Evolutionary conservation across 768 basidiomycete genomes (phyloP).

Genomic region (Rhizopogon vesiculosus): DNA sequence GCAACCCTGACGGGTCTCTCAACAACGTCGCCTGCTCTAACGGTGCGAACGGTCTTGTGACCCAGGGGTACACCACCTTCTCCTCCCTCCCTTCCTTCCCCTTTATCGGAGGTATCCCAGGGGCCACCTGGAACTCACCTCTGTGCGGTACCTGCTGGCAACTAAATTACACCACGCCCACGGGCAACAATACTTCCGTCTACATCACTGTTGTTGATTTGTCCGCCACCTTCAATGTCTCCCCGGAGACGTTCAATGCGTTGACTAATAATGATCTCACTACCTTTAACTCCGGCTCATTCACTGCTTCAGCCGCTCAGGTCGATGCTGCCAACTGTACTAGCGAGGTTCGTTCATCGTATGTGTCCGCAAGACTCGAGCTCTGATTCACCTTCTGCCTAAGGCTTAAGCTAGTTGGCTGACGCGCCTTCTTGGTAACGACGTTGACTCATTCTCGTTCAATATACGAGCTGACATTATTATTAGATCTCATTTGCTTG

Average conservation of each 20-base stretch:
- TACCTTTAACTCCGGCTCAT: background rate
- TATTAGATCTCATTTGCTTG: no score
- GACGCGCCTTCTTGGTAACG: no score
- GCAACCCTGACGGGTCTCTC: no score
- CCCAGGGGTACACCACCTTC: slow-evolving; percentile 9
- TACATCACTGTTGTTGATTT: slow-evolving; percentile 1
- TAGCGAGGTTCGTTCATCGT: background rate
- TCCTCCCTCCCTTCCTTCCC: slow-evolving; percentile 5
- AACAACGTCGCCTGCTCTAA: background rate
- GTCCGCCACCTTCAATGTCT: background rate
- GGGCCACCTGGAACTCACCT: background rate
- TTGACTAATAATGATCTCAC: background rate
- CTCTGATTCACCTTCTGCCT: no score
- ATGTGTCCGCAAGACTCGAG: no score
- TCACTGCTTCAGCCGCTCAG: slow-evolving; percentile 1
- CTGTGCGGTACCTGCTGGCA: slow-evolving; percentile 6
- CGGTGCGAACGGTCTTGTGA: slow-evolving; percentile 12
- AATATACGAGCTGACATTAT: no score
- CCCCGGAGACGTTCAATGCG: background rate
- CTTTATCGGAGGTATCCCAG: slow-evolving; percentile 3
- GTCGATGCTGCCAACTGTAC: background rate
- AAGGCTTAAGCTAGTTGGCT: no score
- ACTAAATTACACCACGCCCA: background rate
- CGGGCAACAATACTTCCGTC: background rate
- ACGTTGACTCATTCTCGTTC: no score